Evolutionary conservation across 1,284 basidiomycete genomes (phyloP).

Genomic region (Clitocybe nebularis): DNA sequence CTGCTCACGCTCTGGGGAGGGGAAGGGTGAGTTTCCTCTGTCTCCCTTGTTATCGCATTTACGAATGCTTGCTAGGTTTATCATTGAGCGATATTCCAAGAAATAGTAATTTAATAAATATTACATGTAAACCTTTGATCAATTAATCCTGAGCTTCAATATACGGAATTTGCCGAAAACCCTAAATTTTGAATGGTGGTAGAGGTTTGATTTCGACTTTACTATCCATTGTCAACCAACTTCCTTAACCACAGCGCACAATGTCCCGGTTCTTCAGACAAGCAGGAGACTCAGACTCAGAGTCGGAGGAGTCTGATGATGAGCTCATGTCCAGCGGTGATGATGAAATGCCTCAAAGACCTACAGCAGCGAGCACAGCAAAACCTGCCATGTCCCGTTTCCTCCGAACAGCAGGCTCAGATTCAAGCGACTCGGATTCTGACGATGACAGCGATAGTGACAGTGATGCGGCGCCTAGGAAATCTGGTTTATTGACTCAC

Average conservation of each 20-base stretch:
- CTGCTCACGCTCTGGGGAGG: constrained; percentile 62
- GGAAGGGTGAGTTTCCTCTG: constrained; percentile 65
- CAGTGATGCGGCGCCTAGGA: constrained; percentile 30
- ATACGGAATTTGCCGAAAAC: neutral
- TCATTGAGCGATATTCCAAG: neutral
- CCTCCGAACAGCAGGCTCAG: constrained; percentile 52
- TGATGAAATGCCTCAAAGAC: constrained; percentile 52
- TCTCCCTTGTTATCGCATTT: neutral
- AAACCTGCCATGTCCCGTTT: constrained; percentile 76
- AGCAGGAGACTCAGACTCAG: constrained; percentile 78
- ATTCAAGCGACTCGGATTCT: constrained; percentile 40
- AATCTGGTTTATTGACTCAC: constrained; percentile 23
- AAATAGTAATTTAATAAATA: no score
- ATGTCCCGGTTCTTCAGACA: constrained; percentile 90
- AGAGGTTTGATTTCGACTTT: no score
- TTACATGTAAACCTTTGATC: no score
- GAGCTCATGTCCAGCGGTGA: constrained; percentile 78
- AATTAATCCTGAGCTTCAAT: neutral
- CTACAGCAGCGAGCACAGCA: constrained; percentile 41
- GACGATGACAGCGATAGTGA: constrained; percentile 46
- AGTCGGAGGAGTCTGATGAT: constrained; percentile 76
- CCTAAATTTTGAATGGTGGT: constrained; percentile 12
- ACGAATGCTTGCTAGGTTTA: neutral
- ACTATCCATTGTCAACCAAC: no score
- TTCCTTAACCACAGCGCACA: constrained; percentile 19